These are phyloP conservation scores for Gillenia trifoliata DNA, from an alignment of 306 rosid species.

Conservation along the genomic window DNA sequence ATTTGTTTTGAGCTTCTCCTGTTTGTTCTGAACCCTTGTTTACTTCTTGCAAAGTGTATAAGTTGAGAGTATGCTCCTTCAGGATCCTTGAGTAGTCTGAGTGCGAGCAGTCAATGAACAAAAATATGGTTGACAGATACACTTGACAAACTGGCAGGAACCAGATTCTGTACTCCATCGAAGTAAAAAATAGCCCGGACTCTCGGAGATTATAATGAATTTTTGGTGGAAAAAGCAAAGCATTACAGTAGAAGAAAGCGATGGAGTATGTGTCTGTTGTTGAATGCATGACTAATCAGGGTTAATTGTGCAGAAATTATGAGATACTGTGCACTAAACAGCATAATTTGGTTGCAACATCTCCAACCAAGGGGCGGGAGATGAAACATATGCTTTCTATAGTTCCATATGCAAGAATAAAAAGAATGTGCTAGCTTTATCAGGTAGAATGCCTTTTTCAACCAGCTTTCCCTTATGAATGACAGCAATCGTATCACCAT, in stretches of 20 bases:
- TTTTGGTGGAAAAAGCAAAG: background rate
- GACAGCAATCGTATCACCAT: constrained; percentile 82
- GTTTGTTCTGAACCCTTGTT: constrained; percentile 41
- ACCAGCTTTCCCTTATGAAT: constrained; percentile 93
- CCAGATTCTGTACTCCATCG: too few relatives aligned
- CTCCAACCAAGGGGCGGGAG: background rate
- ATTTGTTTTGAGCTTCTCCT: constrained; percentile 29
- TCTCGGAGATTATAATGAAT: too few relatives aligned
- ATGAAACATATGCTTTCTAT: too few relatives aligned
- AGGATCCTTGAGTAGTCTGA: constrained; percentile 56
- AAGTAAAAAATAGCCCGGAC: too few relatives aligned
- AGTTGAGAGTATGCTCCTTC: constrained; percentile 83
- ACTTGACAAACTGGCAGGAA: background rate
- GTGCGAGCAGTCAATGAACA: constrained; percentile 47
- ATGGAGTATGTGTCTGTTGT: background rate
- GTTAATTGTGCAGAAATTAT: background rate
- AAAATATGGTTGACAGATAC: background rate
- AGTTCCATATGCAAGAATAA: background rate
- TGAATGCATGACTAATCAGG: background rate
- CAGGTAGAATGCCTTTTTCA: constrained; percentile 54
- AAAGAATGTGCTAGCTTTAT: background rate
- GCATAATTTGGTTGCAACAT: background rate
- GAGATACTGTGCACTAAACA: background rate
- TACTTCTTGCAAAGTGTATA: constrained; percentile 66
- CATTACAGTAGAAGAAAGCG: background rate